Evolutionary conservation across 768 basidiomycete species (phyloP).

Genomic region (Lyophyllum decastes): DNA sequence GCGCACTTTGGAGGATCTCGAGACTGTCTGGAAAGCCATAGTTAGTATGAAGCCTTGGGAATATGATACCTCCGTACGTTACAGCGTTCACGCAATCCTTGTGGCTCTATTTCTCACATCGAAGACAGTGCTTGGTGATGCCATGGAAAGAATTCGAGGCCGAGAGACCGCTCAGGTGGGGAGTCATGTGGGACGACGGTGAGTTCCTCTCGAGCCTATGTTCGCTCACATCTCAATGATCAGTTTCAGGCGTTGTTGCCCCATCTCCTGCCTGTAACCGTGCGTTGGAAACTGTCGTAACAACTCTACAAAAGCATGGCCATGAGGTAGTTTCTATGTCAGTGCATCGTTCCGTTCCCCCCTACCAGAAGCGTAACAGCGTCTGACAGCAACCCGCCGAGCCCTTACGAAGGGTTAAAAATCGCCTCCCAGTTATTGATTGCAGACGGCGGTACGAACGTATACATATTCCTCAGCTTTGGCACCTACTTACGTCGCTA

Average conservation of each 20-base stretch:
- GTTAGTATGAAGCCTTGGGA: conserved; percentile 65
- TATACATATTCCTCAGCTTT: background rate
- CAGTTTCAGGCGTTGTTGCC: conserved; percentile 45
- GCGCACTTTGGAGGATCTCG: conserved; percentile 58
- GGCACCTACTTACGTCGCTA: background rate
- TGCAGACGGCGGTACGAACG: conserved; percentile 46
- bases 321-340: conserved; percentile 53
- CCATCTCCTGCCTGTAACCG: conserved; percentile 63
- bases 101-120: background rate
- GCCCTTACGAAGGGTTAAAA: conserved; percentile 51
- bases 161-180: conserved; percentile 46
- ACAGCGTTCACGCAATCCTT: conserved; percentile 8
- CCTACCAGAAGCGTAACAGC: background rate
- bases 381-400: conserved; percentile 37
- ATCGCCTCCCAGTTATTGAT: conserved; percentile 54
- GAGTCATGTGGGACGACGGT: conserved; percentile 69
- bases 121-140: conserved; percentile 36
- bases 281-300: conserved; percentile 48
- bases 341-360: conserved; percentile 7
- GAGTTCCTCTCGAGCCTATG: background rate
- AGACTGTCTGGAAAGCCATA: conserved; percentile 64
- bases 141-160: conserved; percentile 38
- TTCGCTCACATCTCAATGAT: conserved; percentile 9
- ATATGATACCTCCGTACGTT: conserved; percentile 56
- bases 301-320: conserved; percentile 44